Conservation (phyloP, 208 protist genomes). For the Lotmaria passim region DNA sequence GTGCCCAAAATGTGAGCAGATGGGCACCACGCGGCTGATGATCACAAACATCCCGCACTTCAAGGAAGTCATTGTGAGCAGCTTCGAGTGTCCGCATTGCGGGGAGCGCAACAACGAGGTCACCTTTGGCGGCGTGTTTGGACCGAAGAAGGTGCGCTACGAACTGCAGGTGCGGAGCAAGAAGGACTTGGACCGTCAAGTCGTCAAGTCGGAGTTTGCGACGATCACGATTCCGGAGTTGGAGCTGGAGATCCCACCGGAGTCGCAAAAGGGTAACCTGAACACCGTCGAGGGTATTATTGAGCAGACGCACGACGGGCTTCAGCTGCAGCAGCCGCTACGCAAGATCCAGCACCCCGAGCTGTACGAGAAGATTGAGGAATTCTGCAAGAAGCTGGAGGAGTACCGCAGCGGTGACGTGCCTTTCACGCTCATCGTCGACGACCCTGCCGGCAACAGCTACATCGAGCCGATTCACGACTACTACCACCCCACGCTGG, state of each 20-base stretch:
- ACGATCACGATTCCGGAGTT: constrained; percentile 92
- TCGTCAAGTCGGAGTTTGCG: constrained; percentile 94
- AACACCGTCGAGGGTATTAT: constrained; percentile 96
- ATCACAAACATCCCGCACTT: constrained; percentile 94
- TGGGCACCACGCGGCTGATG: constrained; percentile 89
- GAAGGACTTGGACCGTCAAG: constrained; percentile 91
- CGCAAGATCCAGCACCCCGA: constrained; percentile 79
- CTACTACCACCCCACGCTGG: constrained; percentile 90
- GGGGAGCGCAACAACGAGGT: constrained; percentile 91
- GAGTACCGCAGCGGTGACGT: constrained; percentile 60
- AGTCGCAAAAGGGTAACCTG: constrained; percentile 88
- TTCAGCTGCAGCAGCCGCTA: constrained; percentile 78
- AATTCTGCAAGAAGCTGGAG: constrained; percentile 80
- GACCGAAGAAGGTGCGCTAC: constrained; percentile 81
- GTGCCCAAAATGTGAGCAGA: constrained; percentile 88
- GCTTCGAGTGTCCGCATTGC: constrained; percentile 91
- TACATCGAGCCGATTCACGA: constrained; percentile 93
- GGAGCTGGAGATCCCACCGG: constrained; percentile 93
- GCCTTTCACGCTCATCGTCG: constrained; percentile 93
- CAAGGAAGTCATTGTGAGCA: constrained; percentile 92
- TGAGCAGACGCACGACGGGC: constrained; percentile 74
- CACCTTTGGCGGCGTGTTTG: constrained; percentile 87
- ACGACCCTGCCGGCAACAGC: constrained; percentile 93
- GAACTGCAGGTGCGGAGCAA: constrained; percentile 82
- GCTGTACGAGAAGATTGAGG: constrained; percentile 80